A percentile compares a stretch with the other conserved stretches of the same genome.
These are phyloP conservation scores for Trichoderma oligosporum DNA, from an alignment of 2,329 filamentous ascomycete species.

Conservation along the genomic window DNA sequence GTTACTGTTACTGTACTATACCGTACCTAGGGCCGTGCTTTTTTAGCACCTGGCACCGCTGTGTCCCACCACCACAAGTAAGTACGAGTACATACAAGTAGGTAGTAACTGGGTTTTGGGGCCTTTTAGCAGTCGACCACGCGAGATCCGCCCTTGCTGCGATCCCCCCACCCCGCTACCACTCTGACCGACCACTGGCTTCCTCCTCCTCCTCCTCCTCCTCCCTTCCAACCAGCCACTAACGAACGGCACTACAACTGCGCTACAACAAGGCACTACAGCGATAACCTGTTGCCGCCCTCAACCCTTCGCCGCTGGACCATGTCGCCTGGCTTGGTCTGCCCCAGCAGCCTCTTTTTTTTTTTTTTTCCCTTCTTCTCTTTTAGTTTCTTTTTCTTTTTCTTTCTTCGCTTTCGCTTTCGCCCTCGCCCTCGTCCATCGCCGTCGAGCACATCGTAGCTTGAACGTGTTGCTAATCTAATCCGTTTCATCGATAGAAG, in stretches of 20 bases:
- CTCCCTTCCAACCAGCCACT: too few species aligned
- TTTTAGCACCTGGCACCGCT: constrained; percentile 6
- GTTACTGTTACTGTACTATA: not conserved
- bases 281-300: not conserved
- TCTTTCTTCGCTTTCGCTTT: not conserved
- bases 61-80: too few species aligned
- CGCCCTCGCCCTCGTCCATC: too few species aligned
- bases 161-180: constrained; percentile 17
- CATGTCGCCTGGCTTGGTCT: not conserved
- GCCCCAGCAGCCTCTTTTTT: constrained; percentile 10
- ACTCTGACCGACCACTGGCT: not conserved
- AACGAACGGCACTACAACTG: not conserved
- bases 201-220: too few species aligned
- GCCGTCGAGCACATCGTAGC: not conserved
- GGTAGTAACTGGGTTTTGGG: not conserved
- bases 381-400: not conserved
- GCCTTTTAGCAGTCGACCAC: constrained; percentile 2
- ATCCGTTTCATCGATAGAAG: not conserved
- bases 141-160: constrained; percentile 19
- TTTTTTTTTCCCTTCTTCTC: not conserved
- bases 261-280: too few species aligned
- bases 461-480: not conserved
- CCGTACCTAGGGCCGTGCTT: not conserved
- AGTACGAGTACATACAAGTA: too few species aligned
- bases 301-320: not conserved